These are phyloP conservation scores for Pseudevernia furfuracea DNA, from an alignment of 495 filamentous ascomycete species.

Conservation along the genomic window DNA sequence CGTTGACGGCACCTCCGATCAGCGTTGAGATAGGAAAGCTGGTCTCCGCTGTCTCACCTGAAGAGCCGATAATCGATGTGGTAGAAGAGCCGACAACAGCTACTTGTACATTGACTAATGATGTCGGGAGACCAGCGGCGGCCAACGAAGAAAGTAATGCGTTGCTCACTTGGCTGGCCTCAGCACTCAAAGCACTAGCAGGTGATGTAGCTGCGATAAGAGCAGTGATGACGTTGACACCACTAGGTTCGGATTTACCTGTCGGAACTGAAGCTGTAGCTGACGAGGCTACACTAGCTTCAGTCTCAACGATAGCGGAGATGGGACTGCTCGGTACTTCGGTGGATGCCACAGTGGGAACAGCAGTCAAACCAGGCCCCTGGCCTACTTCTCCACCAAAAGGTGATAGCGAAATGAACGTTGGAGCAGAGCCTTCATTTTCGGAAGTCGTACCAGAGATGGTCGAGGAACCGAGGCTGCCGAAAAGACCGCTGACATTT, in stretches of 20 bases:
- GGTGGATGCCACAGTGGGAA: background rate
- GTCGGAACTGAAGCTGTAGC: background rate
- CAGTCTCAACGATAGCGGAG: background rate
- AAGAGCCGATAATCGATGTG: background rate
- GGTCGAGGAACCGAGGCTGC: background rate
- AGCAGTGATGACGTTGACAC: background rate
- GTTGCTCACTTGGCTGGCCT: background rate
- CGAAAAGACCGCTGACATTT: background rate
- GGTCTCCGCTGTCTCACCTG: background rate
- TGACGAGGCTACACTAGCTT: background rate
- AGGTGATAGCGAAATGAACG: conserved; percentile 2
- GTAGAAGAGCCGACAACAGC: conserved; percentile 1
- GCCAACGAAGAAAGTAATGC: background rate
- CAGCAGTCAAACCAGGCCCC: background rate
- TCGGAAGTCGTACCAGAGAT: background rate
- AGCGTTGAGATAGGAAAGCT: background rate
- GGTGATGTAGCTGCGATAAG: background rate
- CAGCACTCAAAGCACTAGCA: background rate
- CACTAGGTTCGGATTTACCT: background rate
- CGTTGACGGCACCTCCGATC: background rate
- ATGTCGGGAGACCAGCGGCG: background rate
- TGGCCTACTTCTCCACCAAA: conserved; percentile 4
- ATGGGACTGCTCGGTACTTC: background rate
- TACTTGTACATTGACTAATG: background rate
- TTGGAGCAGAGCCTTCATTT: background rate